Evolutionary conservation across 2,329 filamentous ascomycete species (phyloP).

Genomic region (Cytospora piceae): DNA sequence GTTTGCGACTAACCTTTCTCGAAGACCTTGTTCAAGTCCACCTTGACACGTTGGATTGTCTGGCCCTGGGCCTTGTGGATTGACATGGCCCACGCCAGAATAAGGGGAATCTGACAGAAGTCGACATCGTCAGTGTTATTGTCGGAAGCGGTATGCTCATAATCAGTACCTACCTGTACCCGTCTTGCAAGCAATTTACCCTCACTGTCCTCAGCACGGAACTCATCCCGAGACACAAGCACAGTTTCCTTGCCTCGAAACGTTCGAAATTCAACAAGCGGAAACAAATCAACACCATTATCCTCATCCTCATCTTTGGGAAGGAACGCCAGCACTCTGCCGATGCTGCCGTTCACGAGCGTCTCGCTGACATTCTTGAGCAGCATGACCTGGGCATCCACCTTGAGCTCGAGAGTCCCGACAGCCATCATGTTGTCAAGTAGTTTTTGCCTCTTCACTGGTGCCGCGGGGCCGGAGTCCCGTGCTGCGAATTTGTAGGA

Average conservation of each 20-base stretch:
- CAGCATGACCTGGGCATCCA: constrained; percentile 77
- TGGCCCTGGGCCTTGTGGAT: constrained; percentile 31
- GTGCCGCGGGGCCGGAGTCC: constrained; percentile 62
- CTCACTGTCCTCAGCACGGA: constrained; percentile 24
- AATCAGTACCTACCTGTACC: constrained; percentile 11
- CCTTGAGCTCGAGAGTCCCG: constrained; percentile 65
- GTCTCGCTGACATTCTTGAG: constrained; percentile 79
- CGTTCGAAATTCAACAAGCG: constrained; percentile 25
- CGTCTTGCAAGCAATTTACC: constrained; percentile 25
- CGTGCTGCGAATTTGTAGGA: constrained; percentile 60
- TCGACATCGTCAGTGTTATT: neutral
- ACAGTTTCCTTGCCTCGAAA: constrained; percentile 17
- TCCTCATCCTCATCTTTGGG: neutral
- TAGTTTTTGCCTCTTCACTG: constrained; percentile 61
- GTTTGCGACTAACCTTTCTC: constrained; percentile 19
- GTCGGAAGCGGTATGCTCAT: neutral
- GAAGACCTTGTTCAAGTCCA: constrained; percentile 25
- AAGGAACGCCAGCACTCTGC: constrained; percentile 68
- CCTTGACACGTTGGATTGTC: constrained; percentile 28
- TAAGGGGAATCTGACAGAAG: constrained; percentile 16
- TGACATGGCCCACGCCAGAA: constrained; percentile 28
- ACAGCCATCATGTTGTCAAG: constrained; percentile 74
- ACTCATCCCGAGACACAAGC: constrained; percentile 24
- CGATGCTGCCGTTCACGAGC: constrained; percentile 74
- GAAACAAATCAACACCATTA: constrained; percentile 7